phyloP scores from a whole-genome alignment of 768 basidiomycete species.

The Pleurotus eryngii region DNA sequence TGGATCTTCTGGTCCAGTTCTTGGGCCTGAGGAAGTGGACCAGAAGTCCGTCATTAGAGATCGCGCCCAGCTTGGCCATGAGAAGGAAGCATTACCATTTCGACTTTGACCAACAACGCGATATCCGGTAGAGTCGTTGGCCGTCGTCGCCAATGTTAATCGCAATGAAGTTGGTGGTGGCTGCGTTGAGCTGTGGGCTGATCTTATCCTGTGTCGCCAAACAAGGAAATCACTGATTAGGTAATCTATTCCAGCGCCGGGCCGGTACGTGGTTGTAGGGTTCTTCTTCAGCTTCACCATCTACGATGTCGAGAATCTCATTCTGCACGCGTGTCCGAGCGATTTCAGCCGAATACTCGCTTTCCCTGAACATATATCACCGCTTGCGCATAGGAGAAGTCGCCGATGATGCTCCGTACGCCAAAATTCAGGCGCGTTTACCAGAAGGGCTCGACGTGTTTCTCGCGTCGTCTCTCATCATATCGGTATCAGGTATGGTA shows the following conservation, averaged over 20 bases:
- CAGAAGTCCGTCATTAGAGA: no score
- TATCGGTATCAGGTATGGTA: slow-evolving; percentile 53
- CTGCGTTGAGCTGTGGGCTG: slow-evolving; percentile 6
- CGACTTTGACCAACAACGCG: background rate
- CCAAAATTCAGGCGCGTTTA: slow-evolving; percentile 29
- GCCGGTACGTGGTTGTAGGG: no score
- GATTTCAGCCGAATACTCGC: slow-evolving; percentile 36
- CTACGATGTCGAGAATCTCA: slow-evolving; percentile 27
- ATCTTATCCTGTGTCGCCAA: background rate
- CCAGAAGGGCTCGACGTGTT: slow-evolving; percentile 45
- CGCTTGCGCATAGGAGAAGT: slow-evolving; percentile 30
- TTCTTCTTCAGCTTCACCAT: no score
- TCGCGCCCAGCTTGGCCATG: no score
- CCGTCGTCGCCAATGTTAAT: background rate
- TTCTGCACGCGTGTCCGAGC: slow-evolving; percentile 38
- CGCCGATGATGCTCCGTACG: slow-evolving; percentile 21
- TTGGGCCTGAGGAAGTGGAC: slow-evolving; percentile 33
- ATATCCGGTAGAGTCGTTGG: background rate
- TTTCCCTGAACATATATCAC: slow-evolving; percentile 48
- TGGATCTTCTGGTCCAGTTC: slow-evolving; percentile 93
- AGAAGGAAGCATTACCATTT: slow-evolving; percentile 12
- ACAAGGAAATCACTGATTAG: no score
- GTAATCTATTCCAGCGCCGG: no score
- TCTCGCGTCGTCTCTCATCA: slow-evolving; percentile 43
- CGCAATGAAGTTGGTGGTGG: background rate